Percentiles rank a stretch among this genome's conserved stretches.
phyloP scores from a whole-genome alignment of 2,329 filamentous ascomycete genomes.

The Chaetomium olivaceum region DNA sequence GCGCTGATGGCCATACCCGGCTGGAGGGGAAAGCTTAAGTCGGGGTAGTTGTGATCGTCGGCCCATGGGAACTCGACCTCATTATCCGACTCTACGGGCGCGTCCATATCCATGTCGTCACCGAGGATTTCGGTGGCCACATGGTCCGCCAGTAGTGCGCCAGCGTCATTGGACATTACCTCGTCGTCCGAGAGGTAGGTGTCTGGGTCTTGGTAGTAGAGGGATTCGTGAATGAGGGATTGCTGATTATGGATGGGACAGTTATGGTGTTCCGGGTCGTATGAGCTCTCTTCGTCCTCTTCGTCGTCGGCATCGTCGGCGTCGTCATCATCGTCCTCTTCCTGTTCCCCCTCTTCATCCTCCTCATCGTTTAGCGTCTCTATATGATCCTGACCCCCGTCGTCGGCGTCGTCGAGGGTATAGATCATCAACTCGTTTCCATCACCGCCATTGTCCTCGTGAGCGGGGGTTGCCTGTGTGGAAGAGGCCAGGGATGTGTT shows the following conservation, averaged over 20 bases:
- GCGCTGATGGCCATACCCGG: not conserved
- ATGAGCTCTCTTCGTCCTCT: slow-evolving; percentile 10
- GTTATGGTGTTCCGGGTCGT: slow-evolving; percentile 9
- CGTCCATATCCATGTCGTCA: slow-evolving; percentile 31
- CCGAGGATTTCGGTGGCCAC: slow-evolving; percentile 28
- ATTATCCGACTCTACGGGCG: slow-evolving; percentile 13
- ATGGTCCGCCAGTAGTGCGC: slow-evolving; percentile 30
- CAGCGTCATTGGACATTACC: slow-evolving; percentile 33
- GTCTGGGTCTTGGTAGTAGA: slow-evolving; percentile 18
- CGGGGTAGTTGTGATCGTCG: not conserved
- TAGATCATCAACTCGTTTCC: slow-evolving; percentile 15
- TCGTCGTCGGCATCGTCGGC: slow-evolving; percentile 10
- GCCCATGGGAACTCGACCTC: slow-evolving; percentile 8
- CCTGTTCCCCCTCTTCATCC: slow-evolving; percentile 4
- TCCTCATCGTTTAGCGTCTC: slow-evolving; percentile 8
- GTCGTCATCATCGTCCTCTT: slow-evolving; percentile 1
- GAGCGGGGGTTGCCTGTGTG: not conserved
- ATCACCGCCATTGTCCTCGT: slow-evolving; percentile 16
- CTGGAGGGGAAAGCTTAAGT: not conserved
- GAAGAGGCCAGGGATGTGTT: slow-evolving; percentile 8
- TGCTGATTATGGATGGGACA: slow-evolving; percentile 14
- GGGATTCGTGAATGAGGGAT: slow-evolving; percentile 11
- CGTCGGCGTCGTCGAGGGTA: slow-evolving; percentile 17
- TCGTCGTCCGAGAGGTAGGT: slow-evolving; percentile 31
- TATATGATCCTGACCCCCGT: slow-evolving; percentile 10